Evolutionary conservation across 148 eudicot genomes (phyloP), one percentile per base, ranked within the genome.

Genomic region (Fagopyrum tataricum): DNA sequence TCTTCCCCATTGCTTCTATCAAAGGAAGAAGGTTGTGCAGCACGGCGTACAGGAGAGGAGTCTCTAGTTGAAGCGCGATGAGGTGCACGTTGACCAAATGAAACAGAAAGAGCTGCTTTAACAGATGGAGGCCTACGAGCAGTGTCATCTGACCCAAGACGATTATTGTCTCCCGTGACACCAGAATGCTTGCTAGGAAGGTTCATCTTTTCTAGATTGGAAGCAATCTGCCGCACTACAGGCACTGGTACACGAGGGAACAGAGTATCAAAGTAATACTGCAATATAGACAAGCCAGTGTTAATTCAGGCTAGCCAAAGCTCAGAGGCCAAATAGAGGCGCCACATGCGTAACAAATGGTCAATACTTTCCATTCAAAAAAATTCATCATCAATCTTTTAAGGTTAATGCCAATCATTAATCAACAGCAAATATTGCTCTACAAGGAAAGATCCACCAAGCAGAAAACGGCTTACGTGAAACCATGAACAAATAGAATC

Each of bases 71-170:
- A 91, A 46, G 96, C 96, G 47, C 97, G 96, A 67, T 91, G 97
- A 61, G 98, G 98, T 17, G 98, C 98, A 41, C 97, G 90, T 78
- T 94, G 97, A 15, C 98, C 98, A 73, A 94, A 94, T 6, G 98
- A 94, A 73, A 94, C 96, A 18, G 98, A 94, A 52, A 94, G 96
- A 23, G 97, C 86, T 43, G 98, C 98, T 84, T 94, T 94, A 26
- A 94, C 98, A 80, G 97, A 94, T 67, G 98, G 98, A 17, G 98
- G 98, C 13, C 98, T 88, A 17, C 98, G 89, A 12, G 98, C 96
- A 78, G 96, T 91, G 79, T 94, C 98, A 40, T 91, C 98, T n/a
- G 93, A 84, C 58, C 97, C 96, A 71, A 88, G 86, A 59, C 86
- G 83, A 46, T 88, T 90, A 47, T 87, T 72, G 44, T 91, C 97